Conservation (phyloP, 176 grass and related monocot species). For the Luzula sylvatica region DNA sequence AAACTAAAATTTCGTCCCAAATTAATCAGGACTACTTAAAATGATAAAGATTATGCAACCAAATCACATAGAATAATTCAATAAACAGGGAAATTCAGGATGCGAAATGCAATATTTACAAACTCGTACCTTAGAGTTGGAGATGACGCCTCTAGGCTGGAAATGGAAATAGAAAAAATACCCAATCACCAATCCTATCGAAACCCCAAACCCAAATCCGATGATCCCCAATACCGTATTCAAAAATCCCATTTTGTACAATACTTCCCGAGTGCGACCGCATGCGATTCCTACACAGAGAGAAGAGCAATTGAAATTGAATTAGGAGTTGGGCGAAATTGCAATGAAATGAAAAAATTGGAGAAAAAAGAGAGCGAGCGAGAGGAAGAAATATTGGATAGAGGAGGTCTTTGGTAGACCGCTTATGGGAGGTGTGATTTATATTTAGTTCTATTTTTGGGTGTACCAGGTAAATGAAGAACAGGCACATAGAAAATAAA, state of each 20-base stretch:
- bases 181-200: slow-evolving; percentile 25
- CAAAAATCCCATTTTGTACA: slow-evolving; percentile 28
- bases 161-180: slow-evolving; percentile 36
- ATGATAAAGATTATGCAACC: neutral
- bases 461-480: too few relatives aligned
- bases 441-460: too few relatives aligned
- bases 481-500: too few relatives aligned
- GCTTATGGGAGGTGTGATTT: too few relatives aligned
- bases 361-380: neutral
- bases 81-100: neutral
- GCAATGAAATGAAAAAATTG: neutral
- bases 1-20: too few relatives aligned
- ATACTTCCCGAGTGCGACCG: neutral
- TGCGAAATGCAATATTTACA: neutral
- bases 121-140: slow-evolving; percentile 5
- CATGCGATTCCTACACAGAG: slow-evolving; percentile 6
- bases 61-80: neutral
- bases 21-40: too few relatives aligned
- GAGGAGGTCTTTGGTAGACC: too few relatives aligned
- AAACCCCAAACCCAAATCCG: slow-evolving; percentile 31
- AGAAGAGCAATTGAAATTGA: neutral
- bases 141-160: slow-evolving; percentile 20
- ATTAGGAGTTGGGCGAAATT: too few relatives aligned
- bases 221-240: slow-evolving; percentile 26
- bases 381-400: neutral